These are phyloP conservation scores for Trichophyton verrucosum DNA, from an alignment of 2,329 filamentous ascomycete species.

Conservation along the genomic window DNA sequence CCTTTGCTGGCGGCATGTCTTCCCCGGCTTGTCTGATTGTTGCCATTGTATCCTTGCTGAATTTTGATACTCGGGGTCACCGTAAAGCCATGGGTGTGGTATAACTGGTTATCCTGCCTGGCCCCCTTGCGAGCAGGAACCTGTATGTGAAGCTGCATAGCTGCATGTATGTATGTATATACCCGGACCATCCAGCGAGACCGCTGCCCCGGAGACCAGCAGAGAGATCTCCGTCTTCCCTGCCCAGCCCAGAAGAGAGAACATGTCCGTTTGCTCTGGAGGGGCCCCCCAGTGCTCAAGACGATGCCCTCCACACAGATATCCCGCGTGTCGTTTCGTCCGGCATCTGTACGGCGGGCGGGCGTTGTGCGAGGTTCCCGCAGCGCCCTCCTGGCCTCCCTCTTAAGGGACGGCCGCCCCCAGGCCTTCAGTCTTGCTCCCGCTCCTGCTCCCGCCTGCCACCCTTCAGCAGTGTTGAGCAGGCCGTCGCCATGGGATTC, in stretches of 20 bases:
- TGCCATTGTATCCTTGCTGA: not conserved
- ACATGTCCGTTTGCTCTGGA: not conserved
- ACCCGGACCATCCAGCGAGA: not conserved
- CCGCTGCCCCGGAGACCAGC: not conserved
- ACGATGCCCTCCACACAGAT: not conserved
- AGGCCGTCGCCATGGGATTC: not conserved
- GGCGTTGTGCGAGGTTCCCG: not conserved
- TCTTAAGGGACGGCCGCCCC: not conserved
- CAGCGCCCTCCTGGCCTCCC: not conserved
- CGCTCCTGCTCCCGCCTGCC: not conserved
- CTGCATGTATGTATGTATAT: not conserved
- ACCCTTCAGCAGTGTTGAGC: not conserved
- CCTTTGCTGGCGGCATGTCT: not conserved
- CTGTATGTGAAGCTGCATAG: not conserved
- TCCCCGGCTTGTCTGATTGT: not conserved
- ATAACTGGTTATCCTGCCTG: not conserved
- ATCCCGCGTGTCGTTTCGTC: not conserved
- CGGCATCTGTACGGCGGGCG: not conserved
- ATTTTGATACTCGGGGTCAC: not conserved
- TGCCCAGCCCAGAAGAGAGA: not conserved
- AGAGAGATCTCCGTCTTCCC: not conserved
- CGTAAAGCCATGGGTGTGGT: not conserved
- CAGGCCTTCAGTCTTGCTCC: not conserved
- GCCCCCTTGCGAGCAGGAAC: not conserved
- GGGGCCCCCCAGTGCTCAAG: not conserved